Conservation (phyloP, 2,329 filamentous ascomycete species). For the Zasmidium citrigriseum region DNA sequence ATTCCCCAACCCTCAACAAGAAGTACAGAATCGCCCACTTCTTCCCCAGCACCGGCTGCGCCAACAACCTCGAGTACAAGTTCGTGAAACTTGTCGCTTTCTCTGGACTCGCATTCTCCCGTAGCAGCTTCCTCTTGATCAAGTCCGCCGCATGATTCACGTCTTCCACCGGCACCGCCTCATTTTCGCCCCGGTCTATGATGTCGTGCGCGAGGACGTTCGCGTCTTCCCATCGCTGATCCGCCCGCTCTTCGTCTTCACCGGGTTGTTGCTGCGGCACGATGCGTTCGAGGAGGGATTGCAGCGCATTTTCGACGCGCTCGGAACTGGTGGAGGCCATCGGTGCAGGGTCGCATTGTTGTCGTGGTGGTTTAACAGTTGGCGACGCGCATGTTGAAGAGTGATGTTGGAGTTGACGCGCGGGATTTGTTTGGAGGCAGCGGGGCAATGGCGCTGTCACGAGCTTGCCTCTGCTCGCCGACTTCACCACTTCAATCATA, state of each 20-base stretch:
- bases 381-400: conserved; percentile 3
- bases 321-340: conserved; percentile 35
- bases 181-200: conserved; percentile 50
- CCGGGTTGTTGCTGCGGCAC: conserved; percentile 63
- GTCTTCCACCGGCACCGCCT: conserved; percentile 60
- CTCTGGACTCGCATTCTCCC: conserved; percentile 70
- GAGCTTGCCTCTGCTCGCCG: neutral
- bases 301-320: conserved; percentile 77
- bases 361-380: neutral
- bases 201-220: conserved; percentile 52
- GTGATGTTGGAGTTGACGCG: neutral
- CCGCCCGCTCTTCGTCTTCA: conserved; percentile 67
- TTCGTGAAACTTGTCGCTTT: conserved; percentile 85
- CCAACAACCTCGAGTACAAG: conserved; percentile 82
- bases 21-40: conserved; percentile 98
- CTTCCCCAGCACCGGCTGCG: conserved; percentile 87
- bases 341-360: neutral
- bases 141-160: conserved; percentile 91
- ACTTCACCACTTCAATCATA: neutral
- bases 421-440: conserved; percentile 2
- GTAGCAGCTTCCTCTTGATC: conserved; percentile 84
- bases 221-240: conserved; percentile 68
- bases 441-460: conserved; percentile 6
- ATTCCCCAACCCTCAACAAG: conserved; percentile 76
- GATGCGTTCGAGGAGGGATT: conserved; percentile 74